phyloP scores from a whole-genome alignment of 2,329 filamentous ascomycete species.

The Trichoderma gracile region DNA sequence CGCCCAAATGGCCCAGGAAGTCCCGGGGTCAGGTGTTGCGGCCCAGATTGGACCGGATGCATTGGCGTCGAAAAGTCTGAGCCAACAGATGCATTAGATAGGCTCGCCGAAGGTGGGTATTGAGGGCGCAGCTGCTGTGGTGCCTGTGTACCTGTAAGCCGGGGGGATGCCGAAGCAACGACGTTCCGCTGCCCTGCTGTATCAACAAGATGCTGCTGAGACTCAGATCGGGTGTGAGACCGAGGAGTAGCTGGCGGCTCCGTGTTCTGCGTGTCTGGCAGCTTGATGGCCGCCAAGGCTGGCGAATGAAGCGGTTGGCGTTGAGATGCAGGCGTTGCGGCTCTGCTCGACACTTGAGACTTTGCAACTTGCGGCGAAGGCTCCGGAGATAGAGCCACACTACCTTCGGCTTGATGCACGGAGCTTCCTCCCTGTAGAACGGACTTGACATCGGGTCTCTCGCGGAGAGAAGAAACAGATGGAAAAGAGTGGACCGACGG shows the following conservation, averaged over 20 bases:
- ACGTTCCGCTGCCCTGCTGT: neutral
- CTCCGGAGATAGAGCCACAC: slow-evolving; percentile 9
- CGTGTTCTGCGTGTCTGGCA: neutral
- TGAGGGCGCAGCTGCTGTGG: neutral
- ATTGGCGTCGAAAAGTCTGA: slow-evolving; percentile 2
- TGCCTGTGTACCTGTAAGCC: neutral
- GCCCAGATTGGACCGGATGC: neutral
- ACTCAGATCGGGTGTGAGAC: neutral
- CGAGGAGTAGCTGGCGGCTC: neutral
- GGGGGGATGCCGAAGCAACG: neutral
- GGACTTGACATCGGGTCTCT: slow-evolving; percentile 2
- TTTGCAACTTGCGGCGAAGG: slow-evolving; percentile 14
- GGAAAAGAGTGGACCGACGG: slow-evolving; percentile 23
- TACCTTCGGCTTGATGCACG: neutral
- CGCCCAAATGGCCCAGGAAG: neutral
- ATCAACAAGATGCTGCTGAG: neutral
- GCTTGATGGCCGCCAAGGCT: neutral
- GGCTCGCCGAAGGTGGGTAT: slow-evolving; percentile 7
- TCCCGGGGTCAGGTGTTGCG: neutral
- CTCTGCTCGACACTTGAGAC: slow-evolving; percentile 11
- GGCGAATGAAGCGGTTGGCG: slow-evolving; percentile 9
- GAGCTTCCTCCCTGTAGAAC: neutral
- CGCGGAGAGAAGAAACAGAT: slow-evolving; percentile 11
- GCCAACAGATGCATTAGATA: slow-evolving; percentile 8
- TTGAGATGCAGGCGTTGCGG: neutral